Evolutionary conservation across 192 early-diverging fungal genomes (phyloP).

Genomic region (Endogone sp.): DNA sequence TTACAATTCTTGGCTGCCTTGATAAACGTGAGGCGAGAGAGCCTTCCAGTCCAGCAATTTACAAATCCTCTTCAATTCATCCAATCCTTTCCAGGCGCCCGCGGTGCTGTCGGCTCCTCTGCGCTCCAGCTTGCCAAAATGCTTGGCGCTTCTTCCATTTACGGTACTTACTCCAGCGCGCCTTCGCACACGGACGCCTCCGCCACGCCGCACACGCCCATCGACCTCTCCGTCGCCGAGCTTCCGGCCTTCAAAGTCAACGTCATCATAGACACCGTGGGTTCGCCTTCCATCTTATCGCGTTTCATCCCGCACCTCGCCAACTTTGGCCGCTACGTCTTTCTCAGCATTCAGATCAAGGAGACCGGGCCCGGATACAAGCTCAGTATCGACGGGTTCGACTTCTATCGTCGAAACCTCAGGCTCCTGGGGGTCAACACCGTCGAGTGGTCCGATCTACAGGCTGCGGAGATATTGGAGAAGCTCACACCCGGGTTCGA

Average conservation of each 20-base stretch:
- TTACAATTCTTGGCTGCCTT: too few relatives aligned
- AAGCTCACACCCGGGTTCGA: not conserved
- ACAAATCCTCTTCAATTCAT: too few relatives aligned
- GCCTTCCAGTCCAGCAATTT: too few relatives aligned
- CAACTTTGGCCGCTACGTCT: not conserved
- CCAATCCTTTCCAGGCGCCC: too few relatives aligned
- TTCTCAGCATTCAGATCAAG: not conserved
- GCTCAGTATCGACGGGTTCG: not conserved
- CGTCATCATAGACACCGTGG: not conserved
- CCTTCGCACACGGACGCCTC: not conserved
- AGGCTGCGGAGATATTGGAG: not conserved
- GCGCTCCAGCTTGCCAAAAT: conserved; percentile 5
- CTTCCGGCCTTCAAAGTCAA: not conserved
- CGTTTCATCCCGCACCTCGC: not conserved
- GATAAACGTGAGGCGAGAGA: too few relatives aligned
- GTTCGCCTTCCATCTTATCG: not conserved
- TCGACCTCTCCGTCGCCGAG: not conserved
- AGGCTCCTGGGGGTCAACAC: not conserved
- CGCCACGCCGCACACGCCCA: not conserved
- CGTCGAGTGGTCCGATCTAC: not conserved
- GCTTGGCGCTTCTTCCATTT: not conserved
- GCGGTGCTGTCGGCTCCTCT: conserved; percentile 6
- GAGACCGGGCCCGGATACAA: not conserved
- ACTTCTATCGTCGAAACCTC: not conserved
- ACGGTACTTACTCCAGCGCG: not conserved